These are phyloP conservation scores for Saccharomyces cerevisiae DNA, from an alignment of 805 yeast genomes.

Conservation along the genomic window DNA sequence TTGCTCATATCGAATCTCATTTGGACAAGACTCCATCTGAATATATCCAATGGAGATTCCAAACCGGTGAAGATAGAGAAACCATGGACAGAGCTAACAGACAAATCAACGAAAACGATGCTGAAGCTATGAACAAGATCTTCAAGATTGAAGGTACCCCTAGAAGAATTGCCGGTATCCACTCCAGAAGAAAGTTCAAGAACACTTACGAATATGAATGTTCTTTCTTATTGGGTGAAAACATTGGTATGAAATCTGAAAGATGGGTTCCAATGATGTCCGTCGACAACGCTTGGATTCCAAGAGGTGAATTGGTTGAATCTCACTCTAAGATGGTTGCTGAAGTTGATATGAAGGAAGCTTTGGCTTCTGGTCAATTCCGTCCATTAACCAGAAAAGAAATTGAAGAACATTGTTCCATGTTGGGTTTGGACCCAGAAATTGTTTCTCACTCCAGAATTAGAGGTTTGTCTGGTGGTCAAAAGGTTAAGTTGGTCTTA, in stretches of 20 bases:
- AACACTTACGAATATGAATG: conserved; percentile 99
- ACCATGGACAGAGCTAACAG: conserved; percentile 99
- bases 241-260: conserved; percentile 97
- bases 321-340: conserved; percentile 99
- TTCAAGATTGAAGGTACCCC: conserved; percentile 98
- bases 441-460: conserved; percentile 99
- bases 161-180: conserved; percentile 92
- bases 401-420: conserved; percentile 96
- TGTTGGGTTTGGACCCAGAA: conserved; percentile 98
- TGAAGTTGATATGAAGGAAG: conserved; percentile 99
- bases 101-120: conserved; percentile 94
- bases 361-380: conserved; percentile 99
- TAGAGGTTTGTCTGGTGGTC: conserved; percentile 99
- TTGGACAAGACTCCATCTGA: conserved; percentile 99
- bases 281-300: conserved; percentile 99
- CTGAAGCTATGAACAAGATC: conserved; percentile 97
- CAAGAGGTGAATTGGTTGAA: conserved; percentile 96
- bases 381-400: conserved; percentile 99
- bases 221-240: conserved; percentile 95
- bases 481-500: conserved; percentile 97
- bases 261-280: conserved; percentile 99
- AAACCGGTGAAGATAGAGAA: conserved; percentile 99
- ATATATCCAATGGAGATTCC: conserved; percentile 99
- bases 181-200: conserved; percentile 98
- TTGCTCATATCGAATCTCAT: conserved; percentile 97